Evolutionary conservation across 495 filamentous ascomycete genomes (phyloP), one percentile per base, ranked within the genome.

Genomic region (Rusavskia elegans): DNA sequence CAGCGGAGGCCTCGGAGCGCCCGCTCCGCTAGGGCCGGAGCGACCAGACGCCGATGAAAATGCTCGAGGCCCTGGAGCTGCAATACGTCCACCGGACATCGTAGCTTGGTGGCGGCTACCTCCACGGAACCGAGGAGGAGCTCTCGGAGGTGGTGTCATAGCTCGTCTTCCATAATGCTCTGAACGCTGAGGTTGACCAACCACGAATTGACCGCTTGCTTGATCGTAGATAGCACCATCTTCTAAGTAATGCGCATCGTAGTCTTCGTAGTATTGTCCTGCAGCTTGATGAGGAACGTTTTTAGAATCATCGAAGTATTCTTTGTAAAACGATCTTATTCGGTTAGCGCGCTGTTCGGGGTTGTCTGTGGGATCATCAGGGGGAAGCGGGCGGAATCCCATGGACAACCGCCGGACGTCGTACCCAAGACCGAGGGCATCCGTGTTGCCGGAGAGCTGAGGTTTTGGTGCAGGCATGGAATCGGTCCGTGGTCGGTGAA

Each of bases 321-420:
- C 92, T 65, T 95, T 95, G 70, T 98, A 98, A 70, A 98, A 98
- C 23, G 93, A 97, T 58, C 92, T 80, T 57, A 98, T 97, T 21
- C 93, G 79, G 68, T 95, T 96, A 55, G 92, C 92, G 63, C 92
- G 80, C 67, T 90, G 80, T 68, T 97, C 92, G 2, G 92, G 86
- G 62, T 94, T 86, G 57, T 88, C 85, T 29, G 73, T 65, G n/a
- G 88, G 85, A 35, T 85, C 83, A 59, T 89, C 85, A 49, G 88
- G 87, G 4, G 92, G 92, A 35, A 98, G 76, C 42, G 92, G 92
- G n/a, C 93, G 83, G 60, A 94, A 77, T 25, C 89, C 88, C 61
- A 96, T 83, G 11, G 89, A 95, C 54, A 93, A 68, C 53, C 89
- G 80, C 42, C 77, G 78, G 48, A 77, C 76, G 59, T 92, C 81